These are phyloP conservation scores for Thinopyrum obtusiflorum DNA, from an alignment of 202 grass and related monocot genomes.

Conservation along the genomic window DNA sequence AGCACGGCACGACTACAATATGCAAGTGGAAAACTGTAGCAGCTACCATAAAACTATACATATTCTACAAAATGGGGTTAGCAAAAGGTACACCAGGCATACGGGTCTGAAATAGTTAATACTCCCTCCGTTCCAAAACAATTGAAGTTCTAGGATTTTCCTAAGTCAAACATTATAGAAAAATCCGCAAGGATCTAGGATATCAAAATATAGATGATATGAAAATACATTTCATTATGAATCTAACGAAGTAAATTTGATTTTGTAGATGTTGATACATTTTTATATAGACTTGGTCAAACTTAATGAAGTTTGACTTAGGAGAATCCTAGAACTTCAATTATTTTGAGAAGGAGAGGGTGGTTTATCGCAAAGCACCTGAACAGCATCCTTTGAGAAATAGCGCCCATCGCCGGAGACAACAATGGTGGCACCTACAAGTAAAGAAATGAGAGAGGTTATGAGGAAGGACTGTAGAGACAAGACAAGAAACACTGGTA, in stretches of 20 bases:
- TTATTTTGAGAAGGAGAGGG: too few relatives aligned
- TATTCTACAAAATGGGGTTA: not conserved
- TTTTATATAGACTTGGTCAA: too few relatives aligned
- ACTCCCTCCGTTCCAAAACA: too few relatives aligned
- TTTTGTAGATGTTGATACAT: too few relatives aligned
- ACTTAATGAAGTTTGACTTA: too few relatives aligned
- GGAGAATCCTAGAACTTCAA: too few relatives aligned
- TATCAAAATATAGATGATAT: too few relatives aligned
- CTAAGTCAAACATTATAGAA: too few relatives aligned
- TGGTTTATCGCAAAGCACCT: conserved; percentile 45
- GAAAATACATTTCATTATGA: too few relatives aligned
- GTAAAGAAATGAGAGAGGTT: not conserved
- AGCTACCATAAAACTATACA: not conserved
- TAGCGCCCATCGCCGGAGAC: conserved; percentile 98
- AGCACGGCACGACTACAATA: not conserved
- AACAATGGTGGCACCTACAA: conserved; percentile 88
- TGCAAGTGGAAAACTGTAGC: not conserved
- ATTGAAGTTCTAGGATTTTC: too few relatives aligned
- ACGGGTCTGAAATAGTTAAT: conserved; percentile 11
- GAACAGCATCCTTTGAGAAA: conserved; percentile 97
- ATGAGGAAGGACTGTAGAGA: not conserved
- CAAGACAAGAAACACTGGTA: not conserved
- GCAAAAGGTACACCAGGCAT: not conserved
- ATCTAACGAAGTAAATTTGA: too few relatives aligned
- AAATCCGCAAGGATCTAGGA: too few relatives aligned